phyloP scores from a whole-genome alignment of 345 rosid genomes.

The Punica granatum region DNA sequence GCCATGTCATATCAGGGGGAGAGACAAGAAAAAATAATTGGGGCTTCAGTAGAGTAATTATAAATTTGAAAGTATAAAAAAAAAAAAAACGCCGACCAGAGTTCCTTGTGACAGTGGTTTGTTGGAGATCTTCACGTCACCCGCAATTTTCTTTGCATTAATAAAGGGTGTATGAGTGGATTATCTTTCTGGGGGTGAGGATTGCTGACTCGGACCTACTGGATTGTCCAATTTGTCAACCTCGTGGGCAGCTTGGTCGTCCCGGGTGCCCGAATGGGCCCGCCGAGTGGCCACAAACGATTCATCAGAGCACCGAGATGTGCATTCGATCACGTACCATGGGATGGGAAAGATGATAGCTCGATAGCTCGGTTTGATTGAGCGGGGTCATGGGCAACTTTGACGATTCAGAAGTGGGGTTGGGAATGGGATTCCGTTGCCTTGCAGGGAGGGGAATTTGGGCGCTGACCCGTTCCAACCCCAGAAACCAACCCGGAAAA shows the following conservation, averaged over 20 bases:
- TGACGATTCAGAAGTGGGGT: background rate
- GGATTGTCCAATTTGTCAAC: too few species aligned
- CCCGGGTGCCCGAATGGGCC: too few species aligned
- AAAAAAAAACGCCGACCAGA: slow-evolving; percentile 32
- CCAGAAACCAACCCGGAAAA: slow-evolving; percentile 19
- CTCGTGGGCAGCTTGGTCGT: too few species aligned
- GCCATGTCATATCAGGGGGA: background rate
- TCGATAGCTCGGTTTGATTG: too few species aligned
- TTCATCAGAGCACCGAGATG: too few species aligned
- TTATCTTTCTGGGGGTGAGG: background rate
- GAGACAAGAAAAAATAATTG: background rate
- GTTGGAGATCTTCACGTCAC: slow-evolving; percentile 42
- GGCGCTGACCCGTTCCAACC: slow-evolving; percentile 34
- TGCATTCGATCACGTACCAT: too few species aligned
- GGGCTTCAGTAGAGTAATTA: too few species aligned
- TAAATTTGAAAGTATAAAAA: background rate
- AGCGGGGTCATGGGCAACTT: too few species aligned
- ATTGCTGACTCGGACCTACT: too few species aligned
- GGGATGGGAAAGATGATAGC: too few species aligned
- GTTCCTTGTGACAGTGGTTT: slow-evolving; percentile 35
- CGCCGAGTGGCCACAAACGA: too few species aligned
- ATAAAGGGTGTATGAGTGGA: background rate
- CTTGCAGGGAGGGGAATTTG: slow-evolving; percentile 26
- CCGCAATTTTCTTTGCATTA: slow-evolving; percentile 21
- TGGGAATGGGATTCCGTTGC: slow-evolving; percentile 16